Base-by-base conservation (phyloP, 23 red algal genomes). In the Agarophyton chilense region DNA sequence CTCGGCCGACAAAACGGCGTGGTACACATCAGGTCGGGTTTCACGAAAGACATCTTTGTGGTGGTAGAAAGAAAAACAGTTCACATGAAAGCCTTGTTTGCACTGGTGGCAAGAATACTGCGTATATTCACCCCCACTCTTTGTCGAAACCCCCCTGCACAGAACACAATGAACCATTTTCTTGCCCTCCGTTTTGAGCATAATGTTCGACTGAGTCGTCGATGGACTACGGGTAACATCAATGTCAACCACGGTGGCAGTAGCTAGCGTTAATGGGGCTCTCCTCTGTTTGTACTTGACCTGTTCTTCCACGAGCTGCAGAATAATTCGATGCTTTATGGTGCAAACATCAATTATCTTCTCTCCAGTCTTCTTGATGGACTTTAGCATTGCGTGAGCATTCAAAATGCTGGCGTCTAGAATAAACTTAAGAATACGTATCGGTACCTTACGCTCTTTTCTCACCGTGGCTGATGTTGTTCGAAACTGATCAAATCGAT, bases 41-140 rank as follows among this genome's bases (percentile, higher is more conserved):
- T 33, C 19, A 10, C 38, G 35, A 46, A 79, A 6, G 31, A 46
- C 25, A 24, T 53, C 75, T 19, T 19, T 40, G 25, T 79, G 8
- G 28, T 79, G 75, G 46, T 25, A 79, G 31, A 79, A 53, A 14
- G 49, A n/a, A 55, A 79, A 79, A 35, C 75, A 79, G 75, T 79
- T 79, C 19, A 58, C 49, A 55, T 79, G 75, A 14, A 79, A 79
- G 3, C 75, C 75, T 55, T n/a, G 8, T 25, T 53, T 17, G 25
- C 44, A 45, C 43, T 46, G 28, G 10, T 31, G 8, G 55, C 45
- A 79, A 24, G 75, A 79, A 55, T 25, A 79, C 47, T 38, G 21
- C 22, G 75, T 79, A 33, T 79, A 79, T 33, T 32, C 28, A 5
- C 52, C 75, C 11, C 75, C 14, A 19, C 18, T 12, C 1, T 58